Conservation (phyloP, 768 basidiomycete species). For the Clavaria fumosa region DNA sequence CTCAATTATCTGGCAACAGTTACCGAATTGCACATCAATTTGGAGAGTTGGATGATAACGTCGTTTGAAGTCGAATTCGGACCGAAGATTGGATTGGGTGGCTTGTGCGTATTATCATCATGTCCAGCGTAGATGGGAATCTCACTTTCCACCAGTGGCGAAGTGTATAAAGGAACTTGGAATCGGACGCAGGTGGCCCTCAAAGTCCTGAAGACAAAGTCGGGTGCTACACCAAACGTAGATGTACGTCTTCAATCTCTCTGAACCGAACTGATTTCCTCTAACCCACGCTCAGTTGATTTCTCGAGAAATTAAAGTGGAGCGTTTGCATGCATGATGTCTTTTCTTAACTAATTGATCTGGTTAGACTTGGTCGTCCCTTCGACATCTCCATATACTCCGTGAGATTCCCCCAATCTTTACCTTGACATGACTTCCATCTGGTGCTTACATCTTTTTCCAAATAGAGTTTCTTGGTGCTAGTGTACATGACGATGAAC, state of each 20-base stretch:
- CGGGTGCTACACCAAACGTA: slow-evolving; percentile 4
- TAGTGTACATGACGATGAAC: slow-evolving; percentile 5
- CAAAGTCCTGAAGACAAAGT: slow-evolving; percentile 6
- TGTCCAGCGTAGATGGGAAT: background rate
- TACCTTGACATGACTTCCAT: background rate
- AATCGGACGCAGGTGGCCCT: slow-evolving; percentile 4
- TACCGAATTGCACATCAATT: background rate
- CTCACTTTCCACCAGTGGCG: background rate
- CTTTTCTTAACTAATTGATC: background rate
- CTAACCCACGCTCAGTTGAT: slow-evolving; percentile 1
- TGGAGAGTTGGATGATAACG: slow-evolving; percentile 6
- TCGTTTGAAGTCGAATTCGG: slow-evolving; percentile 6
- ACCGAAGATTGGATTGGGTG: slow-evolving; percentile 6
- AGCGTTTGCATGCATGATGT: background rate
- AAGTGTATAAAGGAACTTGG: slow-evolving; percentile 3
- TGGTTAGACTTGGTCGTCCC: slow-evolving; percentile 5
- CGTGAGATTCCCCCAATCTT: slow-evolving; percentile 4
- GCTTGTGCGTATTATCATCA: slow-evolving; percentile 1
- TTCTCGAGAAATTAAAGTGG: slow-evolving; percentile 4
- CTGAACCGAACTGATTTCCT: background rate
- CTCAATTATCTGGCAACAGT: slow-evolving; percentile 1
- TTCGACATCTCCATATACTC: slow-evolving; percentile 6
- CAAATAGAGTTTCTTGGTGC: slow-evolving; percentile 6
- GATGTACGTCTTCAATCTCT: slow-evolving; percentile 1
- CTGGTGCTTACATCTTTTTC: background rate